Conservation (phyloP, 192 early-diverging fungal genomes). For the Umbelopsis sp. region DNA sequence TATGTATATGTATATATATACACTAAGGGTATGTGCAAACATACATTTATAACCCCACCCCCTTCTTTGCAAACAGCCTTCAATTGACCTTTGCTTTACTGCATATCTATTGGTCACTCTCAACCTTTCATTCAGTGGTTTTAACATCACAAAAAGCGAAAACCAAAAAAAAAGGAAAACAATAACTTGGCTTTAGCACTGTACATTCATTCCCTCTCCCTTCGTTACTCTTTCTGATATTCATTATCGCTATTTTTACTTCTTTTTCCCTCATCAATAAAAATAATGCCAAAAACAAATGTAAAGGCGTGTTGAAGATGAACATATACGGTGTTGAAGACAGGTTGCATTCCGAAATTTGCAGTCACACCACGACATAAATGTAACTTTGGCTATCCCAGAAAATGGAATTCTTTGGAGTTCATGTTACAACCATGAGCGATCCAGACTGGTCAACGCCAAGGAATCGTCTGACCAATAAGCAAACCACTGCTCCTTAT, state of each 20-base stretch:
- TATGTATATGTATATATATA: not conserved
- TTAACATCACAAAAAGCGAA: not conserved
- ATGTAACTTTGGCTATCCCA: not conserved
- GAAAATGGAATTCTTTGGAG: not conserved
- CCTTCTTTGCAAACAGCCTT: not conserved
- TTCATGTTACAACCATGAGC: conserved; percentile 3
- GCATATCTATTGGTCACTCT: not conserved
- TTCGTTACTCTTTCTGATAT: not conserved
- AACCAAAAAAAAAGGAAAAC: not conserved
- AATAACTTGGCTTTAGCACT: not conserved
- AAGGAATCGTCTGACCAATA: not conserved
- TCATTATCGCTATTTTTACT: not conserved
- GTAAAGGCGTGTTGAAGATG: too few species aligned
- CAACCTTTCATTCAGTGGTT: not conserved
- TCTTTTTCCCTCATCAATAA: not conserved
- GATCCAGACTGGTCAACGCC: not conserved
- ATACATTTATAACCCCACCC: conserved; percentile 8
- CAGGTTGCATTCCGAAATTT: not conserved
- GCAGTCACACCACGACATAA: not conserved
- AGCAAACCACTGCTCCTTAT: not conserved
- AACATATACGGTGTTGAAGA: too few species aligned
- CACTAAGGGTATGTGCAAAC: not conserved
- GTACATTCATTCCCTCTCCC: not conserved
- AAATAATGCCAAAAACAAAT: not conserved
- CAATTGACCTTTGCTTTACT: not conserved